These are phyloP conservation scores for Schizonepeta tenuifolia DNA, from an alignment of 257 asterid species.

Conservation along the genomic window DNA sequence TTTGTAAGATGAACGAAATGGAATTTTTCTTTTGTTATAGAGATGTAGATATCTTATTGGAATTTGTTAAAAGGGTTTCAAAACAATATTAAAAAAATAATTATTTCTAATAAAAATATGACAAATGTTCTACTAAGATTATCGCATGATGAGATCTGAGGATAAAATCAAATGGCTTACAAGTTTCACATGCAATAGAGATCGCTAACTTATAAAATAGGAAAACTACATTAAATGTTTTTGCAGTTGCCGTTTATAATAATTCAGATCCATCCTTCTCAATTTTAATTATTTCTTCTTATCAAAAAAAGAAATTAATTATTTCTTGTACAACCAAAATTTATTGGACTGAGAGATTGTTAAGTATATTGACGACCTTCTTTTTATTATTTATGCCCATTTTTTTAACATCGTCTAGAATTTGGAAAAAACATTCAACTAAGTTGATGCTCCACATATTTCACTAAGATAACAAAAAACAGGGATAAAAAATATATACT, in stretches of 20 bases:
- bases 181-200: neutral
- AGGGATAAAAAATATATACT: no score
- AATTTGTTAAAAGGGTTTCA: neutral
- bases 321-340: neutral
- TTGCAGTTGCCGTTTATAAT: slow-evolving; percentile 14
- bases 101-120: no score
- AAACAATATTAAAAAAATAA: neutral
- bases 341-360: neutral
- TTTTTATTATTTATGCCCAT: neutral
- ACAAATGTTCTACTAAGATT: no score
- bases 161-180: neutral
- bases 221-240: slow-evolving; percentile 5
- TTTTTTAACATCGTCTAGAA: neutral
- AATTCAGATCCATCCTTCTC: slow-evolving; percentile 21
- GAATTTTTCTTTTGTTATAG: neutral
- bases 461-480: no score
- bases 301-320: no score
- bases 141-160: neutral
- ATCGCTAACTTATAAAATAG: neutral
- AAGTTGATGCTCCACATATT: no score
- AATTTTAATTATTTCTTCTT: neutral
- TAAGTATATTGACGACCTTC: neutral
- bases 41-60: neutral
- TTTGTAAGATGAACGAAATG: no score
- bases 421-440: neutral